Conservation (phyloP, 371 early-diverging fungal genomes). For the Mucor circinelloides region DNA sequence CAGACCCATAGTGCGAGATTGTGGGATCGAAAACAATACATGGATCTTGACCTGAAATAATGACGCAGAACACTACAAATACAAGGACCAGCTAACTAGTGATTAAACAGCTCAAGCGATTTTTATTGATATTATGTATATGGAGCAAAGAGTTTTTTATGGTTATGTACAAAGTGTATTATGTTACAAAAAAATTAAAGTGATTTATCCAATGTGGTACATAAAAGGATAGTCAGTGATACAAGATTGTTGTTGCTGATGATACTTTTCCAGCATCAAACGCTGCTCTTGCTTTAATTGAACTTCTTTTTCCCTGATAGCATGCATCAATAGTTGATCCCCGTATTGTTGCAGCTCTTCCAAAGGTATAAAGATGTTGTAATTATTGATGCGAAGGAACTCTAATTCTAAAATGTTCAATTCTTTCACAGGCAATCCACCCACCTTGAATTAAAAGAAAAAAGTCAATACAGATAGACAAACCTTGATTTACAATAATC, state of each 20-base stretch:
- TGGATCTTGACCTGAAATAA: too few species aligned
- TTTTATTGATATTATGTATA: background rate
- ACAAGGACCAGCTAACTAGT: too few species aligned
- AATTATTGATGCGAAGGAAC: constrained; percentile 72
- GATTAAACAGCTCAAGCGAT: too few species aligned
- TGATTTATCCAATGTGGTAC: constrained; percentile 2
- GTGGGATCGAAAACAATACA: too few species aligned
- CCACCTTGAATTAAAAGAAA: constrained; percentile 67
- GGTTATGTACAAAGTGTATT: background rate
- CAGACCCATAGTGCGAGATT: too few species aligned
- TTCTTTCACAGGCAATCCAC: constrained; percentile 89
- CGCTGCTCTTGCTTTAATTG: background rate
- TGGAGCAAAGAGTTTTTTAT: background rate
- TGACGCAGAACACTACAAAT: too few species aligned
- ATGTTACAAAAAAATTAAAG: background rate
- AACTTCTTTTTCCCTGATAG: constrained; percentile 26
- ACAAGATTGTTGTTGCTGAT: background rate
- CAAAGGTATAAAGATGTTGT: constrained; percentile 73
- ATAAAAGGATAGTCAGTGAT: background rate
- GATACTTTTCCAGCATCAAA: background rate
- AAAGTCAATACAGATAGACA: background rate
- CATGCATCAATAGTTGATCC: constrained; percentile 66
- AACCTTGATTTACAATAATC: background rate
- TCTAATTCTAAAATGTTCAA: constrained; percentile 89
- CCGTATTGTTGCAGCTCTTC: constrained; percentile 85